phyloP scores from a whole-genome alignment of 768 basidiomycete species.

The Leucocoprinus sp. region DNA sequence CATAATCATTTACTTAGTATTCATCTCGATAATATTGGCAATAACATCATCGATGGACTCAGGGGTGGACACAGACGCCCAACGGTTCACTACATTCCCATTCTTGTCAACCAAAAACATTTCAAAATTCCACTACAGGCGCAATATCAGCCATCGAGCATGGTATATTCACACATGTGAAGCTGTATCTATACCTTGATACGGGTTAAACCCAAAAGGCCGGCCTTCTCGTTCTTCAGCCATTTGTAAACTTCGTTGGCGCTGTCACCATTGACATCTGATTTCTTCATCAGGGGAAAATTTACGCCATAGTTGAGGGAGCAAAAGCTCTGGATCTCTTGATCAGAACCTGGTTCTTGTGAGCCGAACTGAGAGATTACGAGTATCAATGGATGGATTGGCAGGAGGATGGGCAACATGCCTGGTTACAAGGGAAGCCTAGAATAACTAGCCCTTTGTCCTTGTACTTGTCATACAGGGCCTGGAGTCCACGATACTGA shows the following conservation, averaged over 20 bases:
- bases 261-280: slow-evolving; percentile 83
- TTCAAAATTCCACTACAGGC: slow-evolving; percentile 78
- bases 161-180: neutral
- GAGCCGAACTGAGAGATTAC: slow-evolving; percentile 53
- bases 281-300: slow-evolving; percentile 89
- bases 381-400: neutral
- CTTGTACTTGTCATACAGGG: slow-evolving; percentile 74
- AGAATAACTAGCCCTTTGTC: slow-evolving; percentile 69
- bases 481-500: slow-evolving; percentile 76
- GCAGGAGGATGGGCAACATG: slow-evolving; percentile 19
- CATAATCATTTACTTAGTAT: too few species aligned
- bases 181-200: slow-evolving; percentile 60
- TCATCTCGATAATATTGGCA: slow-evolving; percentile 45
- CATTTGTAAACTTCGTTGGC: slow-evolving; percentile 81
- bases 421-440: slow-evolving; percentile 91
- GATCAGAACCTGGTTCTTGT: slow-evolving; percentile 83
- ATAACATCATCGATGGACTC: slow-evolving; percentile 54
- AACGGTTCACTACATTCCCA: slow-evolving; percentile 66
- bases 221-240: slow-evolving; percentile 75
- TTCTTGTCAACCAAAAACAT: slow-evolving; percentile 80
- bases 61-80: slow-evolving; percentile 74
- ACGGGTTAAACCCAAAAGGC: slow-evolving; percentile 58
- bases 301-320: slow-evolving; percentile 81
- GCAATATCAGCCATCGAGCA: neutral
- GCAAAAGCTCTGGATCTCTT: slow-evolving; percentile 69